phyloP scores from a whole-genome alignment of 257 asterid genomes.

The Catharanthus roseus region DNA sequence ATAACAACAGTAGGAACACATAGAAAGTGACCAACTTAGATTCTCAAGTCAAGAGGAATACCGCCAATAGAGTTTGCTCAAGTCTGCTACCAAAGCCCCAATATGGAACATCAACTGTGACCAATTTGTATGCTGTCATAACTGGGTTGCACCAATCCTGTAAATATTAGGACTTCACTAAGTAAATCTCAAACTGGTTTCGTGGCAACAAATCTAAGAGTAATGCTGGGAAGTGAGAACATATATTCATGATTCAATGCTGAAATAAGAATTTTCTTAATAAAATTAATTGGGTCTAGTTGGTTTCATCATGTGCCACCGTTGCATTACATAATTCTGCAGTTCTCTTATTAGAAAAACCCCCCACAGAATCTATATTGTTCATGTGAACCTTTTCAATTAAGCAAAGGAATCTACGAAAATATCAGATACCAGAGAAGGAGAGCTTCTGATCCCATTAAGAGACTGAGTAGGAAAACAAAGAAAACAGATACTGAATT shows the following conservation, averaged over 20 bases:
- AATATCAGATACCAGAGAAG: background rate
- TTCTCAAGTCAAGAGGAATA: conserved; percentile 24
- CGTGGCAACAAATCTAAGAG: background rate
- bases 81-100: conserved; percentile 87
- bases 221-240: background rate
- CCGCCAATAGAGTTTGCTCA: conserved; percentile 76
- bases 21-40: background rate
- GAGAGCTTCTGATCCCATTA: background rate
- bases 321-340: background rate
- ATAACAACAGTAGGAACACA: too few relatives aligned
- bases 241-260: background rate
- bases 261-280: background rate
- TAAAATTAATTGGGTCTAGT: background rate
- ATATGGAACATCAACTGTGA: conserved; percentile 74
- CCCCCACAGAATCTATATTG: background rate
- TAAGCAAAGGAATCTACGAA: background rate
- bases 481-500: background rate
- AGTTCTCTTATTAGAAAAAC: background rate
- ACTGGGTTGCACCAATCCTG: conserved; percentile 76
- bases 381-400: background rate
- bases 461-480: background rate
- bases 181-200: background rate
- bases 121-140: conserved; percentile 91
- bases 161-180: conserved; percentile 6
- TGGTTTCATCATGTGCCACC: background rate